Evolutionary conservation across 108 stramenopile genomes (phyloP).

Genomic region (Cylindrotheca closterium): DNA sequence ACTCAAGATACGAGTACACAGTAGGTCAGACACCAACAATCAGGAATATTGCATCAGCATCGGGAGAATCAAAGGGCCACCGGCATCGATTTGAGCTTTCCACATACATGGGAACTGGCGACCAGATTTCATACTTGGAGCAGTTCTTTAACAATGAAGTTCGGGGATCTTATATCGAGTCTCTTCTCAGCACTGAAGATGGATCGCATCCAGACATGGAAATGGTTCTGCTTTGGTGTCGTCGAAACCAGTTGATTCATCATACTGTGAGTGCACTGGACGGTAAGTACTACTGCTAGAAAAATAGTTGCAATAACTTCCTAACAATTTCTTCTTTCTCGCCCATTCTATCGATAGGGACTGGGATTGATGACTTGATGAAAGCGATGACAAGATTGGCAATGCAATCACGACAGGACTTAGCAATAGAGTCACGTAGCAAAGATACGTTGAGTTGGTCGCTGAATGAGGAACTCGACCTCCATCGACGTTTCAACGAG

Average conservation of each 20-base stretch:
- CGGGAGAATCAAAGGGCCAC: background rate
- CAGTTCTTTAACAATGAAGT: conserved; percentile 32
- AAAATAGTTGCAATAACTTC: background rate
- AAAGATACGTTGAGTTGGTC: too few species aligned
- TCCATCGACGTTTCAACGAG: too few species aligned
- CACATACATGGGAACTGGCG: conserved; percentile 55
- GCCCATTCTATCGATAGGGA: conserved; percentile 21
- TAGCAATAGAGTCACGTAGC: too few species aligned
- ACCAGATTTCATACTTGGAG: conserved; percentile 26
- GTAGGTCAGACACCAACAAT: conserved; percentile 6
- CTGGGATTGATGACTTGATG: conserved; percentile 65
- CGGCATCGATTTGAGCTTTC: conserved; percentile 34
- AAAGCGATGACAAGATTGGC: conserved; percentile 45
- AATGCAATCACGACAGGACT: conserved; percentile 38
- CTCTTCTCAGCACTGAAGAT: conserved; percentile 69
- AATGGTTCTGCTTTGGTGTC: conserved; percentile 79
- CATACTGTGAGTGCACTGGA: conserved; percentile 69
- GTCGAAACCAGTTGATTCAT: conserved; percentile 73
- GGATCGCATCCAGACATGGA: conserved; percentile 60
- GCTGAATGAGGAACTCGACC: too few species aligned
- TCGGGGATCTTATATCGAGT: conserved; percentile 56
- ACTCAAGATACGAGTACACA: conserved; percentile 71
- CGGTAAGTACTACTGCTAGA: background rate
- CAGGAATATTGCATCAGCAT: background rate
- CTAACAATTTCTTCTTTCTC: background rate